Base-by-base conservation (phyloP, 345 rosid genomes). In the Tarenaya hassleriana region DNA sequence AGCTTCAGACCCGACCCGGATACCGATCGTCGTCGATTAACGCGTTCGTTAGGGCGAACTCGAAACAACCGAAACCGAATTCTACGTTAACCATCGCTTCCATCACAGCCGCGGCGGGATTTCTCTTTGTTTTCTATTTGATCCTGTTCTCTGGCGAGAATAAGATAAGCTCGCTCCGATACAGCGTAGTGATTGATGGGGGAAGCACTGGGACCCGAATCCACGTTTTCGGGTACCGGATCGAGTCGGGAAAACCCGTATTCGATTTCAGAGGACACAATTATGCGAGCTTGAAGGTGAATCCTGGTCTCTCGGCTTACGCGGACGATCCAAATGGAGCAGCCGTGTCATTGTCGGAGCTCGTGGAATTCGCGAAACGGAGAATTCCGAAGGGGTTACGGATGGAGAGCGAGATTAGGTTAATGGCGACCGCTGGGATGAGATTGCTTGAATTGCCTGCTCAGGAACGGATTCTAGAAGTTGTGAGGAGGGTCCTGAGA, bases 341-440 rank as follows among this genome's bases (percentile, higher is more conserved):
- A 0, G 80, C 84, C 9, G 67, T 57, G 20, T 88, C 95, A 12
- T 44, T 92, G 61, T 18, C 13, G 41, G 79, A 78, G 71, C 72
- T 88, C 8, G 27, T 92, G 57, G 86, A 71, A 53, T 92, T 88
- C 42, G 94, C 71, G 16, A 85, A 71, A 42, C 32, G 50, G 27
- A 75, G 58, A 52, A 77, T 92, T 40, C 90, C 96, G 0, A 54
- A 50, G 11, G 78, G 70, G 20, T 15, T 50, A 55, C 73, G 84
- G 95, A 69, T 66, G 7, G 59, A 81, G 74, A 83, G 84, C n/a
- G 98, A 83, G 40, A 67, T 92, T 61, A 62, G 88, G 81, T 55
- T 92, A 6, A 88, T 92, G 98, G 95, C 95, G 1, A 92, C 98
- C 0, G 98, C 96, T 8, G 98, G 98, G 42, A 51, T 92, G 83